Evolutionary conservation across 345 rosid species (phyloP), one percentile per base, ranked within the genome.

Genomic region (Draba incana): DNA sequence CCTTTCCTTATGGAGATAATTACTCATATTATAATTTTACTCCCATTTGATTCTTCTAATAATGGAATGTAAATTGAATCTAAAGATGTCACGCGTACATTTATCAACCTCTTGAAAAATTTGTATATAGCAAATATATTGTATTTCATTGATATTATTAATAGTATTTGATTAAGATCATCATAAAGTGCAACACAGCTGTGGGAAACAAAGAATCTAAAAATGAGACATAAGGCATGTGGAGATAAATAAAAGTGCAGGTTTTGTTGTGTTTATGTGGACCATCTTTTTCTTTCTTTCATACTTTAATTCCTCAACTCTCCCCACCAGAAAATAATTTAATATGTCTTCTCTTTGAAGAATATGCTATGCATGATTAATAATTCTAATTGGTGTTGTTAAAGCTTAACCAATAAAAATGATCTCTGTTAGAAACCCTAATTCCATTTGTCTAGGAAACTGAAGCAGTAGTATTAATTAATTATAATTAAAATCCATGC

Each of bases 221-320:
- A 43, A 25, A 43, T 12, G 38, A 52, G 57, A 68, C 78, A 61
- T 47, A 58, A 62, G 57, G 28, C 68, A 75, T 75, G 73, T 67
- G 73, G 74, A 61, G 78, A 62, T 52, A 46, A 38, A 53, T 31
- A 15, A 74, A 68, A 67, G 37, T 45, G 57, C 64, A 67, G 57
- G 64, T 57, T 48, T 65, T 49, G 71, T 57, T 64, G 66, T 74
- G 77, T 35, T 59, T 67, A 44, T 61, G 69, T 74, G 64, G 78
- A 53, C 73, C 78, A 67, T 23, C 57, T 54, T 67, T 59, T 67
- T 27, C 2, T 35, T 59, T 66, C 54, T 74, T 61, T 61, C 57
- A 45, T 49, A 60, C 73, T 67, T 74, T 67, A 52, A 24, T 52
- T 44, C 14, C 62, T 37, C 45, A 45, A 52, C 68, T 67, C 38